Conservation (phyloP, 768 basidiomycete species). For the Leccinum subtestaceum region DNA sequence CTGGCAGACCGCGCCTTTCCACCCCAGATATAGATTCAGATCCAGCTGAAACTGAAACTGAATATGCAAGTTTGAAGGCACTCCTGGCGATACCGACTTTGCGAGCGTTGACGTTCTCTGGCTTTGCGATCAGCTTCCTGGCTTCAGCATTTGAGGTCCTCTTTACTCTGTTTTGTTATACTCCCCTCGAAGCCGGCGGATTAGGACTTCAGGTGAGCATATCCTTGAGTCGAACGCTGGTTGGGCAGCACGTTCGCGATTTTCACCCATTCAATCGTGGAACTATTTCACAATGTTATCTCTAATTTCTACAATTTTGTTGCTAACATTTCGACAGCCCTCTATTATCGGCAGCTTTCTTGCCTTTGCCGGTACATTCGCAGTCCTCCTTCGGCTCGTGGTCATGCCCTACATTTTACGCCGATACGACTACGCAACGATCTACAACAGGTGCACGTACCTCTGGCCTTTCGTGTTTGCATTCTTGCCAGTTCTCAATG, state of each 20-base stretch:
- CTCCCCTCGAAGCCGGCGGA: background rate
- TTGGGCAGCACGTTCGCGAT: background rate
- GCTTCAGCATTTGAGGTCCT: background rate
- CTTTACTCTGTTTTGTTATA: background rate
- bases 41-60: background rate
- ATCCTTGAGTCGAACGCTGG: background rate
- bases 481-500: slow-evolving; percentile 5
- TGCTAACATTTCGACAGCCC: slow-evolving; percentile 31
- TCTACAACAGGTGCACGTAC: slow-evolving; percentile 4
- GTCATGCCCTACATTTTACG: slow-evolving; percentile 38
- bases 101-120: background rate
- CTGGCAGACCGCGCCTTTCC: background rate
- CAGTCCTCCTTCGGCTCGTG: slow-evolving; percentile 46
- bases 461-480: slow-evolving; percentile 7
- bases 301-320: slow-evolving; percentile 13
- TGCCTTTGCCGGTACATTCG: slow-evolving; percentile 45
- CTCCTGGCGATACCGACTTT: background rate
- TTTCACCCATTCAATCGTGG: background rate
- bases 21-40: background rate
- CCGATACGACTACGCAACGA: slow-evolving; percentile 9
- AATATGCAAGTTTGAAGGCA: background rate
- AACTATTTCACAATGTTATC: background rate
- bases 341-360: slow-evolving; percentile 56
- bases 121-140: background rate
- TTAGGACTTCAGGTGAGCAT: slow-evolving; percentile 47